phyloP scores from a whole-genome alignment of 1,284 basidiomycete genomes.

The Papiliotrema laurentii region DNA sequence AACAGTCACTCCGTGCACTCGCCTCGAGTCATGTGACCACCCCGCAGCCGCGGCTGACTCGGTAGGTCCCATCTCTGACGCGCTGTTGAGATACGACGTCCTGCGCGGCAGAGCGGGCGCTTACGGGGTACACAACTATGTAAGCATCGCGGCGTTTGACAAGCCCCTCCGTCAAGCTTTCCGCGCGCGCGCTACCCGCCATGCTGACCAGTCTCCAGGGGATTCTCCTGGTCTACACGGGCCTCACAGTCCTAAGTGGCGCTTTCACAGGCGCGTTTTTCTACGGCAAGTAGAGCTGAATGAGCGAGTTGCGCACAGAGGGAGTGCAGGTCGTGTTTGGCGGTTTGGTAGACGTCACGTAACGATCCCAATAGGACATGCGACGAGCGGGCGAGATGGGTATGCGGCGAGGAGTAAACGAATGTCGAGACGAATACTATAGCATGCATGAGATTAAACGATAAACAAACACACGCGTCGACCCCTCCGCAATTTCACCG shows the following conservation, averaged over 20 bases:
- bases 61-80: conserved; percentile 33
- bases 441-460: too few relatives aligned
- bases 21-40: too few relatives aligned
- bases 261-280: conserved; percentile 13
- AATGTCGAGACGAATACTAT: neutral
- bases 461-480: too few relatives aligned
- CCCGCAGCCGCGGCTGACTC: neutral
- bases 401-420: too few relatives aligned
- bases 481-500: too few relatives aligned
- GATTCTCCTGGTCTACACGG: conserved; percentile 29
- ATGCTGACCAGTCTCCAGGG: conserved; percentile 12
- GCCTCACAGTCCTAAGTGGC: conserved; percentile 19
- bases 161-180: neutral
- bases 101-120: conserved; percentile 33
- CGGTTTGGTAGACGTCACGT: neutral
- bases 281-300: neutral
- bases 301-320: neutral
- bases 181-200: neutral
- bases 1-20: too few relatives aligned
- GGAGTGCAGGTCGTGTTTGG: neutral
- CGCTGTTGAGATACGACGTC: conserved; percentile 22
- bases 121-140: conserved; percentile 42
- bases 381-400: too few relatives aligned
- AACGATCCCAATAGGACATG: neutral
- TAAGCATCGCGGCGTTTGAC: conserved; percentile 9